Evolutionary conservation across 345 rosid genomes (phyloP), one percentile per base, ranked within the genome.

Genomic region (Erodium maritimum): DNA sequence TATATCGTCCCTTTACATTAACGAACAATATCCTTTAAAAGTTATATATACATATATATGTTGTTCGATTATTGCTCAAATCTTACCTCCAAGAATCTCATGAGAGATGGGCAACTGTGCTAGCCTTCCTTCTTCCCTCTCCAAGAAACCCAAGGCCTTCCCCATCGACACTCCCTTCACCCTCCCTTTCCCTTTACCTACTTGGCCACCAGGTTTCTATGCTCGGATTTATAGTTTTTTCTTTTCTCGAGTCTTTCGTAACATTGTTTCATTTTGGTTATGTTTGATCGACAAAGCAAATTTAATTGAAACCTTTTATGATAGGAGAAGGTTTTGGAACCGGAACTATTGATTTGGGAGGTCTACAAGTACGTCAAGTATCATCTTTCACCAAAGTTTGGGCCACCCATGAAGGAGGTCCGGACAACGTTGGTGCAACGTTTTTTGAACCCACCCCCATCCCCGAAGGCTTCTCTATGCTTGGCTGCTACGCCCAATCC

Each of bases 181-280:
- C 25, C 70, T 76, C 62, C 80, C 80, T n/a, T 64, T 72, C 23
- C 72, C 80, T 1, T 21, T 69, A 18, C 80, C 75, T 19, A 17
- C 67, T 22, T 76, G 75, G 77, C 75, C 74, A 45, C 62, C 65
- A 22, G 77, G 80, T 72, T 45, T 21, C 1, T 5, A 20, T 24
- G 14, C 37, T 55, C 20, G 7, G 17, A 21, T 8, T 53, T 23
- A 2, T 23, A n/a, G 17, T 19, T 17, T 23, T 45, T 13, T 58
- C 11, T 42, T 52, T 22, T 0, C n/a, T 4, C 7, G n/a, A 19
- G 20, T 45, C 37, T 1, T 45, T 24, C 17, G 18, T 21, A 22
- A 19, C 22, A 18, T 3, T 18, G 19, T 3, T 8, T 19, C 14
- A 14, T 16, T 50, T 4, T 4, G 1, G 19, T 17, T 12, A 53